phyloP scores from a whole-genome alignment of 805 yeast genomes.

The Candida cerambycidarum region DNA sequence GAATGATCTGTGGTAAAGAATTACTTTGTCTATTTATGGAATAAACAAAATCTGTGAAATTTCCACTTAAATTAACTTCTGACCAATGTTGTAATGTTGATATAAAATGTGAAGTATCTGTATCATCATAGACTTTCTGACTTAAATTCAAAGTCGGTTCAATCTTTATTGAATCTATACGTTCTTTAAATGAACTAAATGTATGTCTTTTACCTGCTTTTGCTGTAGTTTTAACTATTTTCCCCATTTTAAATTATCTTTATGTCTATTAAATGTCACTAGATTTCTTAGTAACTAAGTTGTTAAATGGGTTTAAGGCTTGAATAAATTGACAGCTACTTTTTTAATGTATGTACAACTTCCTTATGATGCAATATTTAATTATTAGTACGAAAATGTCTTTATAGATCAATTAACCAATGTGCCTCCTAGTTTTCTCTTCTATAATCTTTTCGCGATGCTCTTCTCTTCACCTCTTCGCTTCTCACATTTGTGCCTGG shows the following conservation, averaged over 20 bases:
- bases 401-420: not conserved
- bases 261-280: not conserved
- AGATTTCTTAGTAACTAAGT: not conserved
- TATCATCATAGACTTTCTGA: constrained; percentile 65
- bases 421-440: constrained; percentile 3
- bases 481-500: not conserved
- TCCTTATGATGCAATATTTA: not conserved
- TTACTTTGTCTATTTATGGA: constrained; percentile 55
- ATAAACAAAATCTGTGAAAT: constrained; percentile 62
- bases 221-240: constrained; percentile 38
- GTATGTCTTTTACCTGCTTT: constrained; percentile 57
- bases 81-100: constrained; percentile 83
- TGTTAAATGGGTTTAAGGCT: not conserved
- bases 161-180: constrained; percentile 79
- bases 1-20: constrained; percentile 77
- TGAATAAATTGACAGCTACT: not conserved
- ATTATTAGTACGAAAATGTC: not conserved
- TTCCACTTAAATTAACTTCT: constrained; percentile 77
- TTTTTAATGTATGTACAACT: not conserved
- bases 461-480: not conserved
- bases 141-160: constrained; percentile 62
- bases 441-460: constrained; percentile 1
- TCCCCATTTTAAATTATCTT: constrained; percentile 2
- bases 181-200: constrained; percentile 76
- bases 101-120: constrained; percentile 71